Percentiles rank a stretch among this genome's conserved stretches.
Evolutionary conservation across 1,284 basidiomycete genomes (phyloP).

Genomic region (Tilletia walkeri): DNA sequence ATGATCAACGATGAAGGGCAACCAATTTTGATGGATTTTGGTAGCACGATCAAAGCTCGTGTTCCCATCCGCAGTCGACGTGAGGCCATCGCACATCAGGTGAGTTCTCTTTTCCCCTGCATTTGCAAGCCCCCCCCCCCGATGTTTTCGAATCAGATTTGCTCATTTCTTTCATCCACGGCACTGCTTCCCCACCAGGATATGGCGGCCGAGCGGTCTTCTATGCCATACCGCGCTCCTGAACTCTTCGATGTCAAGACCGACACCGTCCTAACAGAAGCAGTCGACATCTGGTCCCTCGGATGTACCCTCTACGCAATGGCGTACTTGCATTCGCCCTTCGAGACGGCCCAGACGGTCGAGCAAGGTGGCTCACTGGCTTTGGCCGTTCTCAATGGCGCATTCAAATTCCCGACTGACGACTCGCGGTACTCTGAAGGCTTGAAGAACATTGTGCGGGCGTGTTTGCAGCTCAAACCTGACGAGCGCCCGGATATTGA

Average conservation of each 20-base stretch:
- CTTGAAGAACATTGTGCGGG: slow-evolving; percentile 42
- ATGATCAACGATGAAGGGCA: slow-evolving; percentile 88
- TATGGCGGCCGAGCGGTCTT: slow-evolving; percentile 49
- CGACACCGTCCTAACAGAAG: slow-evolving; percentile 47
- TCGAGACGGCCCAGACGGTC: slow-evolving; percentile 53
- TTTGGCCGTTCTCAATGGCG: slow-evolving; percentile 52
- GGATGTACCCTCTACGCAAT: slow-evolving; percentile 52
- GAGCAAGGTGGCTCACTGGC: slow-evolving; percentile 56
- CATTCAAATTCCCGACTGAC: slow-evolving; percentile 48
- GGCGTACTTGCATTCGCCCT: slow-evolving; percentile 54
- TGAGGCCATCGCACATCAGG: slow-evolving; percentile 64
- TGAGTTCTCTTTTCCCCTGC: slow-evolving; percentile 18
- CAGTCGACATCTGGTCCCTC: slow-evolving; percentile 55
- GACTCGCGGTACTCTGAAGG: slow-evolving; percentile 41
- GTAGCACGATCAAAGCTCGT: slow-evolving; percentile 77
- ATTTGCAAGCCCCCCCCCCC: background rate
- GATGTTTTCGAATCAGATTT: no score
- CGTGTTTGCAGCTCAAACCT: slow-evolving; percentile 47
- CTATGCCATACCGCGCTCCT: slow-evolving; percentile 56
- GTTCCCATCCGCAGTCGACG: slow-evolving; percentile 75
- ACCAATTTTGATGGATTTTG: slow-evolving; percentile 95
- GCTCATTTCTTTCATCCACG: background rate
- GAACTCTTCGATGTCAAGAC: slow-evolving; percentile 56
- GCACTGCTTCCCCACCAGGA: slow-evolving; percentile 24
- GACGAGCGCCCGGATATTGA: slow-evolving; percentile 44